phyloP scores from a whole-genome alignment of 306 rosid species.

The Dalbergia oliveri region DNA sequence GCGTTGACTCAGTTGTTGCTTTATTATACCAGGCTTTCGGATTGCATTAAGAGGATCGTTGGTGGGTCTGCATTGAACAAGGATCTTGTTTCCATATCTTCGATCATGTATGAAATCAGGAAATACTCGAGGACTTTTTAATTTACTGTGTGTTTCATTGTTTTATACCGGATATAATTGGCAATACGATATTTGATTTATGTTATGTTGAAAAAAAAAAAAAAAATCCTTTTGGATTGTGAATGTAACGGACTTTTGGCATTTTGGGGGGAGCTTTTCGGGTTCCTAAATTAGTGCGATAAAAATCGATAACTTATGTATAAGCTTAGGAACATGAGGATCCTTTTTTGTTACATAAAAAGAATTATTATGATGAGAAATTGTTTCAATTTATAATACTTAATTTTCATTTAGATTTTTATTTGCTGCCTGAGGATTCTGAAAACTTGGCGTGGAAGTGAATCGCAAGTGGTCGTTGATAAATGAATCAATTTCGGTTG shows the following conservation, averaged over 20 bases:
- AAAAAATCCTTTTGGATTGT: constrained; percentile 11
- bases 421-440: background rate
- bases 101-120: constrained; percentile 92
- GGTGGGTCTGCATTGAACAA: constrained; percentile 90
- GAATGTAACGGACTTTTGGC: background rate
- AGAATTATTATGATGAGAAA: no score
- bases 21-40: constrained; percentile 91
- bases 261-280: background rate
- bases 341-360: no score
- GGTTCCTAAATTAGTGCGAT: constrained; percentile 10
- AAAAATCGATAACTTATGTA: no score
- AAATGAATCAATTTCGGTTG: background rate
- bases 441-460: background rate
- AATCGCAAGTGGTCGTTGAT: background rate
- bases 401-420: no score
- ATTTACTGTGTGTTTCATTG: constrained; percentile 40
- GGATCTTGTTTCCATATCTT: constrained; percentile 89
- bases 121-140: constrained; percentile 95
- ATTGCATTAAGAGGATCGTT: constrained; percentile 82
- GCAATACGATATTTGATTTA: constrained; percentile 28
- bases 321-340: no score
- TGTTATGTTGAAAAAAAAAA: constrained; percentile 23
- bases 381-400: no score
- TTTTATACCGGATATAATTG: constrained; percentile 23
- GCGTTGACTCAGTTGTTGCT: constrained; percentile 91